Percentiles rank a stretch among this genome's conserved stretches.
These are phyloP conservation scores for Clavispora asparagi DNA, from an alignment of 805 yeast genomes.

Conservation along the genomic window DNA sequence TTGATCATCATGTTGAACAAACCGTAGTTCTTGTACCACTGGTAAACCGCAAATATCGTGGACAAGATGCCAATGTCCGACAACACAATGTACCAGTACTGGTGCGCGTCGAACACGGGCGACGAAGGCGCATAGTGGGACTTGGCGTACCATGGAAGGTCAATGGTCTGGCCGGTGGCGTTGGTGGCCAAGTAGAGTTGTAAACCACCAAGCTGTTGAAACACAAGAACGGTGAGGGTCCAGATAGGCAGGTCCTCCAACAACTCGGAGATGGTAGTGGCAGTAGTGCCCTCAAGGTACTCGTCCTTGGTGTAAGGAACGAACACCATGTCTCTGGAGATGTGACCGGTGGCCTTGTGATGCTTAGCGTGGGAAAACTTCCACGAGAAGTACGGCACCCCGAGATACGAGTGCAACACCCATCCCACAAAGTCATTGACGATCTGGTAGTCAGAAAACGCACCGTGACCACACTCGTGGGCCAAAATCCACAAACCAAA, in stretches of 20 bases:
- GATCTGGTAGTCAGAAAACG: constrained; percentile 49
- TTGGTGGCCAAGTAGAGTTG: constrained; percentile 46
- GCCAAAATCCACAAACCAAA: constrained; percentile 61
- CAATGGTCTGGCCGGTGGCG: constrained; percentile 51
- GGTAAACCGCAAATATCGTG: constrained; percentile 42
- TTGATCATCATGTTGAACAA: constrained; percentile 45
- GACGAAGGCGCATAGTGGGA: constrained; percentile 54
- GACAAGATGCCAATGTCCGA: constrained; percentile 52
- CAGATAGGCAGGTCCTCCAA: constrained; percentile 53
- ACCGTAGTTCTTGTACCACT: constrained; percentile 47
- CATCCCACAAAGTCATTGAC: constrained; percentile 57
- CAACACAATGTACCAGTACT: constrained; percentile 50
- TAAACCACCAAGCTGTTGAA: constrained; percentile 56
- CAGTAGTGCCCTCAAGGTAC: constrained; percentile 27
- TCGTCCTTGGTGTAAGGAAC: constrained; percentile 50
- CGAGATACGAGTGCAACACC: constrained; percentile 52
- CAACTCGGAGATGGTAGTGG: constrained; percentile 37
- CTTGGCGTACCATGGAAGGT: constrained; percentile 35
- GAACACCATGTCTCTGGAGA: constrained; percentile 56
- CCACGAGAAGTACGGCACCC: constrained; percentile 62
- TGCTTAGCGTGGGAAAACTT: constrained; percentile 56
- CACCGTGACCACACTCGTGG: constrained; percentile 63
- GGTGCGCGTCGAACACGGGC: constrained; percentile 49
- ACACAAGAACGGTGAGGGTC: constrained; percentile 37
- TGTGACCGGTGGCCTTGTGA: constrained; percentile 60